Conservation (phyloP, 164 flowering plant genomes). For the Aristolochia fimbriata region DNA sequence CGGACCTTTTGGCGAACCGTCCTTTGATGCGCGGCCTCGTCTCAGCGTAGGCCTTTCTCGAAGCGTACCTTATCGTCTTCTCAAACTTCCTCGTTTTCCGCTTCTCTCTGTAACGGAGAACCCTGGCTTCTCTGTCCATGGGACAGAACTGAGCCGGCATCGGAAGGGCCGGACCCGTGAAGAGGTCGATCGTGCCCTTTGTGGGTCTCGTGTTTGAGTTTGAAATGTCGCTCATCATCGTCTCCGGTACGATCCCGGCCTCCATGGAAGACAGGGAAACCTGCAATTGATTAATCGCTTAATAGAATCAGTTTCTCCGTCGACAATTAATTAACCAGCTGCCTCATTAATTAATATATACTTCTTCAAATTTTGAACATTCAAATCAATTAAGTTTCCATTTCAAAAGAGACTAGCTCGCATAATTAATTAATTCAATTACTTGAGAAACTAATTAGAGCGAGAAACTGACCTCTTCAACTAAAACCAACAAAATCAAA, state of each 20-base stretch:
- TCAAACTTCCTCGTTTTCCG: constrained; percentile 80
- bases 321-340: too few species aligned
- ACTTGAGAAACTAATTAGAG: too few species aligned
- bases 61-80: constrained; percentile 90
- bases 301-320: too few species aligned
- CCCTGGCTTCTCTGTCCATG: constrained; percentile 76
- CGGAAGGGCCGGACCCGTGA: constrained; percentile 38
- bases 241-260: constrained; percentile 62
- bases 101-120: constrained; percentile 80
- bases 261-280: constrained; percentile 50
- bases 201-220: constrained; percentile 37
- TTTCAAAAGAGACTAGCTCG: too few species aligned
- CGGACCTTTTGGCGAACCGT: constrained; percentile 71
- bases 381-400: too few species aligned
- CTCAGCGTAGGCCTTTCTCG: constrained; percentile 93
- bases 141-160: constrained; percentile 44
- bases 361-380: too few species aligned
- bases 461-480: too few species aligned
- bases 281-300: constrained; percentile 13
- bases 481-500: too few species aligned
- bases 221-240: constrained; percentile 40
- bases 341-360: too few species aligned
- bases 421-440: too few species aligned
- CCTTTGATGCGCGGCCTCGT: constrained; percentile 90
- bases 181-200: constrained; percentile 61